These are phyloP conservation scores for Xylariaceae sp. DNA, from an alignment of 2,329 filamentous ascomycete species.

Conservation along the genomic window DNA sequence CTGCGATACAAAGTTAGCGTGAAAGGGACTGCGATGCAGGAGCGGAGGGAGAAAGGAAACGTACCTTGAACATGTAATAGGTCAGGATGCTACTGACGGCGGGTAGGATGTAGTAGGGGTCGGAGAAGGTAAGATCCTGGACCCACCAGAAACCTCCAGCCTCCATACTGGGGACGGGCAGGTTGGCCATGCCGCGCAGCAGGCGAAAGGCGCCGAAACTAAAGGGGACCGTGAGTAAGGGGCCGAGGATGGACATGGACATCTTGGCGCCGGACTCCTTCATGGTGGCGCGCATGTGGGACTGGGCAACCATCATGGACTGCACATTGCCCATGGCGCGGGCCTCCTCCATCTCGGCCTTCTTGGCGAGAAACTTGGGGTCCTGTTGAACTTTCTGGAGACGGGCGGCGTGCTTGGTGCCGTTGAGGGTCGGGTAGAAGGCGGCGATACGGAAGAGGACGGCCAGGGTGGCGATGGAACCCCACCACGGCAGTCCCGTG, in stretches of 20 bases:
- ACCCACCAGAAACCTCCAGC: slow-evolving; percentile 75
- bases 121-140: slow-evolving; percentile 67
- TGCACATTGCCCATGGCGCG: slow-evolving; percentile 8
- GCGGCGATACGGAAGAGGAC: slow-evolving; percentile 62
- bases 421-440: slow-evolving; percentile 62
- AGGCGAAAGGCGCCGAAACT: slow-evolving; percentile 80
- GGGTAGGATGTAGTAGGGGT: slow-evolving; percentile 78
- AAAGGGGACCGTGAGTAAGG: slow-evolving; percentile 60
- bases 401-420: slow-evolving; percentile 61
- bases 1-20: slow-evolving; percentile 14
- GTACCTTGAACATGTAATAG: slow-evolving; percentile 55
- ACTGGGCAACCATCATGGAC: not conserved
- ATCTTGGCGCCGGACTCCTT: slow-evolving; percentile 49
- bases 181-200: slow-evolving; percentile 66
- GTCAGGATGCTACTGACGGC: slow-evolving; percentile 56
- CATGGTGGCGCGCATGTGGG: slow-evolving; percentile 33
- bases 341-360: slow-evolving; percentile 50
- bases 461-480: slow-evolving; percentile 65
- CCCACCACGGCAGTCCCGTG: slow-evolving; percentile 78
- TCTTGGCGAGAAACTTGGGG: slow-evolving; percentile 51
- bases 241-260: slow-evolving; percentile 48
- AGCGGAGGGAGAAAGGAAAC: slow-evolving; percentile 21
- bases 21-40: not conserved
- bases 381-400: slow-evolving; percentile 56
- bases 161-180: slow-evolving; percentile 80